Evolutionary conservation across 805 yeast genomes (phyloP).

Genomic region (Nakazawaea peltata): DNA sequence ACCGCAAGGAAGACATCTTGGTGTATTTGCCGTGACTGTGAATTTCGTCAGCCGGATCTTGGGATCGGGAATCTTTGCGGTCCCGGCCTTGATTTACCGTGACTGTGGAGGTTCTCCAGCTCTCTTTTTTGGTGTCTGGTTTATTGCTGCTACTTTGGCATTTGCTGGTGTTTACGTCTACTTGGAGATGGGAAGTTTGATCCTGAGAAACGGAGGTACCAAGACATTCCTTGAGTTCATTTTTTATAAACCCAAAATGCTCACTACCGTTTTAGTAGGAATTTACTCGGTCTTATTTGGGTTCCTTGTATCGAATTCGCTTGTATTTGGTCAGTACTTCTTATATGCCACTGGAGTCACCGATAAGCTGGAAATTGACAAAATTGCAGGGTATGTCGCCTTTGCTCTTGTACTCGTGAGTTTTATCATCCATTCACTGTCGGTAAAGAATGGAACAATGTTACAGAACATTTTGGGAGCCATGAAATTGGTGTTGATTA

Average conservation of each 20-base stretch:
- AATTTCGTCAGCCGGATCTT: constrained; percentile 61
- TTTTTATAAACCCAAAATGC: constrained; percentile 49
- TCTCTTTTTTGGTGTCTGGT: constrained; percentile 57
- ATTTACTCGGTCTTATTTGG: constrained; percentile 42
- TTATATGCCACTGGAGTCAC: constrained; percentile 35
- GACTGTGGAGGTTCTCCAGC: constrained; percentile 64
- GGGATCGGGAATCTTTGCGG: constrained; percentile 75
- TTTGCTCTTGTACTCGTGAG: constrained; percentile 27
- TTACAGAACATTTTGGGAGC: constrained; percentile 59
- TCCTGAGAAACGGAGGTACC: constrained; percentile 72
- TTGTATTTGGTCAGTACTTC: constrained; percentile 48
- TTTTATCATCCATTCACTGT: constrained; percentile 44
- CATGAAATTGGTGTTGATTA: constrained; percentile 47
- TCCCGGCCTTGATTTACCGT: constrained; percentile 56
- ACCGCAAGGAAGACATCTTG: constrained; percentile 73
- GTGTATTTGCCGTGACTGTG: constrained; percentile 56
- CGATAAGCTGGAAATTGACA: constrained; percentile 27
- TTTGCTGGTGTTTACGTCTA: constrained; percentile 61
- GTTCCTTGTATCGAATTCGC: constrained; percentile 39
- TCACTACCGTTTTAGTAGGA: constrained; percentile 39
- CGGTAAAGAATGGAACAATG: constrained; percentile 50
- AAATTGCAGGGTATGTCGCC: constrained; percentile 32
- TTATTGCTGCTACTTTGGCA: constrained; percentile 50
- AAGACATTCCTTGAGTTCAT: constrained; percentile 66
- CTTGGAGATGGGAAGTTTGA: constrained; percentile 60